Percentiles rank a stretch among this genome's conserved stretches.
phyloP scores from a whole-genome alignment of 176 grass and related monocot species.

The Eleusine coracana region DNA sequence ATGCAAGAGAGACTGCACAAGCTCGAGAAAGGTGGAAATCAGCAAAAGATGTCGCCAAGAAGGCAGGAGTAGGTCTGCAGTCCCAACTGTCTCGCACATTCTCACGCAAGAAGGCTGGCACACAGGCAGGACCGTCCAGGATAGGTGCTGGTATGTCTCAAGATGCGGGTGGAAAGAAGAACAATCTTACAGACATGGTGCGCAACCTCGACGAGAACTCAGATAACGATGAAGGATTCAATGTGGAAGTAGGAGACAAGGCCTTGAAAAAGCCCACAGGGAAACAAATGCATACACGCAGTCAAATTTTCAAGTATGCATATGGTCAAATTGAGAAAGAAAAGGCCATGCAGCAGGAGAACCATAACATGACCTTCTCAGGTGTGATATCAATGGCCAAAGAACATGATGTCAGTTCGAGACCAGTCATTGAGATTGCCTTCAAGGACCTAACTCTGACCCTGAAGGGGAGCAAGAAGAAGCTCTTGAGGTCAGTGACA shows the following conservation, averaged over 20 bases:
- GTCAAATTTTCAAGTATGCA: constrained; percentile 96
- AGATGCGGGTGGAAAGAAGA: constrained; percentile 50
- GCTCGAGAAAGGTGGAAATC: constrained; percentile 84
- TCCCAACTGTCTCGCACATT: constrained; percentile 78
- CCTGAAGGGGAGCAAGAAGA: constrained; percentile 86
- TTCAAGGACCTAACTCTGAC: constrained; percentile 89
- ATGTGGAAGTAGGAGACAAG: constrained; percentile 75
- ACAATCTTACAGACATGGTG: constrained; percentile 68
- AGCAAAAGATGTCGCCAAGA: constrained; percentile 88
- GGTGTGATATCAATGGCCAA: constrained; percentile 91
- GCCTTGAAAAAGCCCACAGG: constrained; percentile 69
- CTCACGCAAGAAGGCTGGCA: constrained; percentile 59
- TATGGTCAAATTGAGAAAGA: constrained; percentile 99
- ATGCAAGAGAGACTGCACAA: constrained; percentile 69
- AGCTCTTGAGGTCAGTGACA: constrained; percentile 77
- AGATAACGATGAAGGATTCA: constrained; percentile 59
- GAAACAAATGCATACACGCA: constrained; percentile 78
- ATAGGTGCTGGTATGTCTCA: neutral
- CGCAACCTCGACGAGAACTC: constrained; percentile 68
- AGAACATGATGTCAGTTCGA: constrained; percentile 60
- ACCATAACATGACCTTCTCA: constrained; percentile 87
- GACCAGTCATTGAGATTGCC: constrained; percentile 71
- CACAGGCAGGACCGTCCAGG: constrained; percentile 29
- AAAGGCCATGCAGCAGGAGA: constrained; percentile 90
- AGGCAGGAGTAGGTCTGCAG: constrained; percentile 66